Percentiles rank a stretch among this genome's conserved stretches.
Evolutionary conservation across 2,329 filamentous ascomycete species (phyloP).

Genomic region (Pseudomassariella vexata): DNA sequence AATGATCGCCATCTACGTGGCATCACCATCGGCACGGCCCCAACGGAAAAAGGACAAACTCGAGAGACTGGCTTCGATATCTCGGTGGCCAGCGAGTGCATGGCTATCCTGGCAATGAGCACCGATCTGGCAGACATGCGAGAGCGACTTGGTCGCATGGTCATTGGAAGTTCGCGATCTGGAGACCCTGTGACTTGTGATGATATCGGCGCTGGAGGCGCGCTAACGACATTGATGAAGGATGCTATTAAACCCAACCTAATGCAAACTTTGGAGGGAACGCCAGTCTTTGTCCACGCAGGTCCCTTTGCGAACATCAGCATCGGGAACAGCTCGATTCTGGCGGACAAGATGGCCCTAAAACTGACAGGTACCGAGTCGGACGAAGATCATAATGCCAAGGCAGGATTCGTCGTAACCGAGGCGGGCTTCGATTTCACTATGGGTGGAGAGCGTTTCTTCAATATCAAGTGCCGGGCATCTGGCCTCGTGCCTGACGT

Average conservation of each 20-base stretch:
- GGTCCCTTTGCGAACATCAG: slow-evolving; percentile 98
- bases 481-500: slow-evolving; percentile 90
- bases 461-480: slow-evolving; percentile 98
- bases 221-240: slow-evolving; percentile 90
- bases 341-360: slow-evolving; percentile 90
- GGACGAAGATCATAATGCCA: slow-evolving; percentile 76
- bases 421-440: slow-evolving; percentile 99
- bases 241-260: slow-evolving; percentile 98
- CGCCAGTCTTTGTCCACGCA: slow-evolving; percentile 94
- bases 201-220: slow-evolving; percentile 88
- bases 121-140: slow-evolving; percentile 84
- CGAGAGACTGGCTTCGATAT: slow-evolving; percentile 95
- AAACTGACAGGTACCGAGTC: slow-evolving; percentile 93
- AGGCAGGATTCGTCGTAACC: slow-evolving; percentile 89
- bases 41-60: slow-evolving; percentile 84
- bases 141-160: slow-evolving; percentile 90
- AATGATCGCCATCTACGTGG: slow-evolving; percentile 92
- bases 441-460: slow-evolving; percentile 98
- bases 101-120: slow-evolving; percentile 94
- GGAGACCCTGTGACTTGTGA: slow-evolving; percentile 95
- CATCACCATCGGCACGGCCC: slow-evolving; percentile 80
- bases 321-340: slow-evolving; percentile 91
- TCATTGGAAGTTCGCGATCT: slow-evolving; percentile 77
- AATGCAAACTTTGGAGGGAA: slow-evolving; percentile 97
- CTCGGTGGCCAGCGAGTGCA: slow-evolving; percentile 94